These are phyloP conservation scores for Saprolegnia parasitica DNA, from an alignment of 352 stramenopile genomes.

Conservation along the genomic window DNA sequence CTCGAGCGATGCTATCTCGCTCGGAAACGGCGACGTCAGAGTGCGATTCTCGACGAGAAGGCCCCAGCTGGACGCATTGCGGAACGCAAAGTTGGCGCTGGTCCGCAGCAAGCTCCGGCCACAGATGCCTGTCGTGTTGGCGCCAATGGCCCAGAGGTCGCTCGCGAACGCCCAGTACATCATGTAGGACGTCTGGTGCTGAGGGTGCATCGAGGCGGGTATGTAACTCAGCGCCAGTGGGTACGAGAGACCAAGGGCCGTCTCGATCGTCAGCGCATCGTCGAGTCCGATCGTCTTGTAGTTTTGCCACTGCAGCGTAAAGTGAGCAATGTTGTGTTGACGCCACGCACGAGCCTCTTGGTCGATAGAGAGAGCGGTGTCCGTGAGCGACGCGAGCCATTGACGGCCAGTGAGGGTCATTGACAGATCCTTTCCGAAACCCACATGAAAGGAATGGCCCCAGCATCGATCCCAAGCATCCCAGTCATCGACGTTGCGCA, in stretches of 20 bases:
- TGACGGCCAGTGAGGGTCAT: background rate
- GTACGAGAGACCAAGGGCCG: background rate
- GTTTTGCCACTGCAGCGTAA: slow-evolving; percentile 22
- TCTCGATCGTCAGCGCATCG: background rate
- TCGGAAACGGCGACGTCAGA: background rate
- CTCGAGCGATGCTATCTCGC: background rate
- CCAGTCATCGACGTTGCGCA: slow-evolving; percentile 16
- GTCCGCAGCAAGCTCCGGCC: background rate
- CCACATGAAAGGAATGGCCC: background rate
- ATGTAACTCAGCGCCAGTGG: slow-evolving; percentile 1
- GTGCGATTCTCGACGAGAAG: slow-evolving; percentile 6
- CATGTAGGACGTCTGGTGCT: slow-evolving; percentile 1
- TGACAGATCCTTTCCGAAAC: background rate
- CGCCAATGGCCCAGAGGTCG: slow-evolving; percentile 15
- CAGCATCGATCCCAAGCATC: background rate
- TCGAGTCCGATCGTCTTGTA: slow-evolving; percentile 2
- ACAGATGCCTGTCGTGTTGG: slow-evolving; percentile 1
- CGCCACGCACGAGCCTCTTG: background rate
- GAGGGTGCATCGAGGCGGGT: background rate
- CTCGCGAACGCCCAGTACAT: slow-evolving; percentile 18
- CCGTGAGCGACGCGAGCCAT: background rate
- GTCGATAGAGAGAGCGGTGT: background rate
- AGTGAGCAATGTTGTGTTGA: background rate
- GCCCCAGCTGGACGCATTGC: background rate
- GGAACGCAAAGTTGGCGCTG: slow-evolving; percentile 9